phyloP scores from a whole-genome alignment of 495 filamentous ascomycete species.

The Bryoglossum gracile region DNA sequence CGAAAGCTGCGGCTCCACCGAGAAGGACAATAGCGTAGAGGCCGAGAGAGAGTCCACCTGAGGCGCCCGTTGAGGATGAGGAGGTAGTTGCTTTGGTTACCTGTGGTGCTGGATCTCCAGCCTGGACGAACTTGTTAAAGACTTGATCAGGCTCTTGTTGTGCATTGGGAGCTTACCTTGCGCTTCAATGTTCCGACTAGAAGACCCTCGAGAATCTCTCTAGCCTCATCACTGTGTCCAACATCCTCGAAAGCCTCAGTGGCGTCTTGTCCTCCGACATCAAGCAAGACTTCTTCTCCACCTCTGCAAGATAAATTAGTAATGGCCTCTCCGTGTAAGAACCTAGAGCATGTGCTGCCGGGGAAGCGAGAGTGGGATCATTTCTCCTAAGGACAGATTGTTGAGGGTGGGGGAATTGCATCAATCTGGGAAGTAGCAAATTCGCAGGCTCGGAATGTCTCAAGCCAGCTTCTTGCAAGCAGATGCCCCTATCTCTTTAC shows the following conservation, averaged over 20 bases:
- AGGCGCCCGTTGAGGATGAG: constrained; percentile 42
- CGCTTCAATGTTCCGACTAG: constrained; percentile 79
- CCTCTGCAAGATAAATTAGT: constrained; percentile 51
- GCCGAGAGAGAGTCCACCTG: constrained; percentile 61
- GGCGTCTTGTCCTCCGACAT: constrained; percentile 93
- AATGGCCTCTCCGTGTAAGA: too few species aligned
- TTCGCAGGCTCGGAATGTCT: background rate
- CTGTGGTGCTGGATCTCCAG: constrained; percentile 76
- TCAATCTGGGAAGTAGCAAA: background rate
- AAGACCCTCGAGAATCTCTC: constrained; percentile 80
- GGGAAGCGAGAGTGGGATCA: constrained; percentile 12
- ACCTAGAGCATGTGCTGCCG: background rate
- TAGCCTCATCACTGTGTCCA: constrained; percentile 97
- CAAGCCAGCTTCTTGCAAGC: background rate
- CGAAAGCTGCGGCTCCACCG: constrained; percentile 71
- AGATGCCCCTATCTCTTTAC: too few species aligned
- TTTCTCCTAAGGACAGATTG: background rate
- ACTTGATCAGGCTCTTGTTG: constrained; percentile 16
- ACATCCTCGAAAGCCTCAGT: constrained; percentile 99
- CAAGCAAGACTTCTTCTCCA: constrained; percentile 95
- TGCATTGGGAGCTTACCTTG: constrained; percentile 50
- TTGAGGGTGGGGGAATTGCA: background rate
- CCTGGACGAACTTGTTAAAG: constrained; percentile 39
- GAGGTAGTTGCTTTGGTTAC: constrained; percentile 37
- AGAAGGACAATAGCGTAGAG: constrained; percentile 77